Evolutionary conservation across 2,329 filamentous ascomycete species (phyloP), one percentile per base, ranked within the genome.

Genomic region (Talaromyces islandicus): DNA sequence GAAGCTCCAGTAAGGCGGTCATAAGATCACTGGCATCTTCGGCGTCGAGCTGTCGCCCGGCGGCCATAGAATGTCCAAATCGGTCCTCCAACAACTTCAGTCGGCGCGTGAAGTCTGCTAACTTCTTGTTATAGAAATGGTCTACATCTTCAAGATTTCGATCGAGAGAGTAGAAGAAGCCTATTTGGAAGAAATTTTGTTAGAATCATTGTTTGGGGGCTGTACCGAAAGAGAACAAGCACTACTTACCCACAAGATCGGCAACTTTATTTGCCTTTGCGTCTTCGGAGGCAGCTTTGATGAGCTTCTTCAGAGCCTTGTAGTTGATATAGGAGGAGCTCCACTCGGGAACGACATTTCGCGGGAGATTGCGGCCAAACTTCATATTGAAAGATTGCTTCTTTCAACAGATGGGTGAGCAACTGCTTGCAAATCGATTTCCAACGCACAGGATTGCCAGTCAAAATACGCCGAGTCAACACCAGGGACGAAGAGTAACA

Each of bases 141-240:
- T 97, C 92, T 73, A 99, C 93, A 77, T 96, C 90, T 80, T 99
- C 94, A 70, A 99, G 88, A 73, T 97, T 97, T 69, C 94, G 90
- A 73, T 99, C 94, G 74, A 99, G 87, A 65, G 89, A 90, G 75
- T 93, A 96, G 80, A 97, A 96, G 83, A 99, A 96, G 75, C 92
- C 94, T 97, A 80, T 69, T 68, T 64, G 63, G 66, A 64, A 64
- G 27, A 58, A 64, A 66, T 63, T 67, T 55, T 41, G 60, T 57
- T 53, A 59, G 58, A 52, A 50, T 53, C 25, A 35, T 21, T 30
- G 27, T 35, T 24, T n/a, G 30, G 43, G 21, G 29, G 4, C 43
- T 24, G 43, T 11, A 21, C 11, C n/a, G 9, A 21, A 46, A 24
- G 9, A 21, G 11, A 7, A 9, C 24, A 30, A 7, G 6, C 5